Evolutionary conservation across 2,329 filamentous ascomycete genomes (phyloP), one percentile per base, ranked within the genome.

Genomic region (Aspergillus sp.): DNA sequence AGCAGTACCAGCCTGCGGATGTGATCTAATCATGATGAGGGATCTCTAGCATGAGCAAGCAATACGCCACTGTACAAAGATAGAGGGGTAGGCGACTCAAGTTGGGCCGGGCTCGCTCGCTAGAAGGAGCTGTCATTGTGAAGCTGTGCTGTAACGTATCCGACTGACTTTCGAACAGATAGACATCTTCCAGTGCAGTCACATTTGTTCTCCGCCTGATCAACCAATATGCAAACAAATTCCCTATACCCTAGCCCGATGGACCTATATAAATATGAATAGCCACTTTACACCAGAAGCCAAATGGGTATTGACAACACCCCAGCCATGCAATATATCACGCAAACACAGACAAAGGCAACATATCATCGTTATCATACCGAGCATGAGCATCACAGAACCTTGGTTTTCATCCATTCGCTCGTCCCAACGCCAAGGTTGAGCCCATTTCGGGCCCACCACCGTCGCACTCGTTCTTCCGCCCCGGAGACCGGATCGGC

Each of bases 401-500:
- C 84, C 72, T 88, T 88, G 16, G 86, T 84, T 73, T 88, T 88
- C 85, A 94, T 91, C 91, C 90, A 95, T 70, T 95, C 91, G 59
- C 88, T 91, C 38, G 90, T 93, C 3, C 88, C 86, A 38, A 94
- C 79, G 1, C 89, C 88, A 48, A 95, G 71, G 65, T 94, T 93
- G 56, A 95, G 74, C 0, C 90, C 91, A 61, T 94, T 93, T 58
- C 80, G 77, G 20, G 89, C 88, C 93, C 93, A 97, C 93, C 93
- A 97, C 57, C 81, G 79, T 52, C 89, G 78, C 16, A 96, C 89
- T 34, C 82, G 81, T 58, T 86, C 84, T 57, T 91, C 88, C 50
- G 88, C 86, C 4, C 78, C 83, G 34, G 84, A 83, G 3, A 93
- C 83, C 19, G 67, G 67, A 52, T 70, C 70, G 2, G 90, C 89